Base-by-base conservation (phyloP, 768 basidiomycete species). In the Pleurotus djamor region DNA sequence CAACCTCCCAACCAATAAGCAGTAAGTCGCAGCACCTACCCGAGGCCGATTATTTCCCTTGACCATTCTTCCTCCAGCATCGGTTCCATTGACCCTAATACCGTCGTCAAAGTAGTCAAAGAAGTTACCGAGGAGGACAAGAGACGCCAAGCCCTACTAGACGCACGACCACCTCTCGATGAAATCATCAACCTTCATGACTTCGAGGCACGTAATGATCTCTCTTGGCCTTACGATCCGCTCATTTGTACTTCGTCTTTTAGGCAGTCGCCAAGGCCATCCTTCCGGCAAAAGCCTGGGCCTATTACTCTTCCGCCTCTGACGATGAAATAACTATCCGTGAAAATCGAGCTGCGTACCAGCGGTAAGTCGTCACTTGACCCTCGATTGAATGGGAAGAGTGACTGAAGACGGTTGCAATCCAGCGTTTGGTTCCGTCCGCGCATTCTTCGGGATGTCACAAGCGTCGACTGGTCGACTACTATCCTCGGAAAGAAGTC, bases 231-330 rank as follows among this genome's bases (percentile, higher is more conserved):
- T 33, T 4, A 32, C 4, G 21, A 48, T 17, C 36, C 12, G 38
- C 16, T 56, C 32, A 56, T 41, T 41, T 44, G 12, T 41, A 21
- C 43, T 44, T 41, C 2, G n/a, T 17, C 0, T 33, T 33, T 32
- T 60, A 94, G 92, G 84, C 90, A n/a, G 87, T 98, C 52, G 95
- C 94, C 9, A 90, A 83, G 70, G 77, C 78, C 64, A 88, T 92
- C 12, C 87, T 98, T 78, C 76, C 86, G 1, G 87, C 89, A 36
- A 92, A 93, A 69, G 93, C 93, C 0, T 98, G 96, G 96, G 96
- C 95, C 4, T 96, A 96, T 71, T 96, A 98, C 67, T 94, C 91
- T 1, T 95, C 93, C n/a, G 96, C 94, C 14, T 88, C 96, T 5
- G 96, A 98, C 68, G 96, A 98, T 66, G 94, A 97, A 73, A 92